Evolutionary conservation across 306 rosid genomes (phyloP).

Genomic region (Cucurbita ficifolia): DNA sequence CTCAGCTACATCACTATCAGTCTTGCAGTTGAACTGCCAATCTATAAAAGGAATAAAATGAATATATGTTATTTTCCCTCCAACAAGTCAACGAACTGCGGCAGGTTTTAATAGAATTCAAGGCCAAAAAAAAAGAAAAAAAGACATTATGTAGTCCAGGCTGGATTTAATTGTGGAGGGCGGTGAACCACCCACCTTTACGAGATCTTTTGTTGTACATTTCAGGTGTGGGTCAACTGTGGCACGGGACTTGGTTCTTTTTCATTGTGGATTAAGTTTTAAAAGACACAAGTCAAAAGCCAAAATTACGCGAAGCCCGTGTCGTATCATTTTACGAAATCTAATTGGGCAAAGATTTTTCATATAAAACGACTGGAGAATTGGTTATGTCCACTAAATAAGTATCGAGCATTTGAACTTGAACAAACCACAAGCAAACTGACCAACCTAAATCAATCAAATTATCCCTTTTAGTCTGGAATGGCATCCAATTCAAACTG

Average conservation of each 20-base stretch:
- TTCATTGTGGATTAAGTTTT: neutral
- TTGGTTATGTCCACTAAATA: no score
- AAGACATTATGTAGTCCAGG: neutral
- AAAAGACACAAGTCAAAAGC: no score
- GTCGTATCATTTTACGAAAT: neutral
- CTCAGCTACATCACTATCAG: no score
- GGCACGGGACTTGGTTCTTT: neutral
- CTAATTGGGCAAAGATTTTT: neutral
- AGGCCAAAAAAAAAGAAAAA: neutral
- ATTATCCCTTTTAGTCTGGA: neutral
- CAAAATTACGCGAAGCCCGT: neutral
- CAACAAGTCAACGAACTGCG: neutral
- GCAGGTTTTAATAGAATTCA: neutral
- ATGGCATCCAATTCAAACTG: slow-evolving; percentile 1
- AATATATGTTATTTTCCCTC: neutral
- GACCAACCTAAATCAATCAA: neutral
- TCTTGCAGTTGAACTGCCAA: no score
- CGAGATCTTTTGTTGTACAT: no score
- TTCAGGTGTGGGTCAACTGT: neutral
- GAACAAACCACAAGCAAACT: no score
- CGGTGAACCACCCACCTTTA: no score
- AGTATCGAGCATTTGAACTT: no score
- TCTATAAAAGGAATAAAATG: neutral
- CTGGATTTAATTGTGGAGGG: neutral
- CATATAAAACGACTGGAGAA: neutral